phyloP scores from a whole-genome alignment of 2,329 filamentous ascomycete genomes.

The Ophiocordyceps polyrhachis-furcata region DNA sequence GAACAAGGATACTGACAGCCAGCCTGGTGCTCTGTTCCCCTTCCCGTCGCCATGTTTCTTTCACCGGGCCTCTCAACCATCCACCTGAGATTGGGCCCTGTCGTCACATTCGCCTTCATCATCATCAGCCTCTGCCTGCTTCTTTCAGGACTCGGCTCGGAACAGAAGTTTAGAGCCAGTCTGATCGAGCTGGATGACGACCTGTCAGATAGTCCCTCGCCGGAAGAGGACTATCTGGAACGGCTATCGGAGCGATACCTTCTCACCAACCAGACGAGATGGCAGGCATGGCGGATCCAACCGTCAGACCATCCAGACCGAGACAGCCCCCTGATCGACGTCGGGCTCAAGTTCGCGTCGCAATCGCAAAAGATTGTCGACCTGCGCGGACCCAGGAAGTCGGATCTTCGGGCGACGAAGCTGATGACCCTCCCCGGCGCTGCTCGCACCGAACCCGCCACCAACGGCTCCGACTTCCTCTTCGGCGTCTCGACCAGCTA shows the following conservation, averaged over 20 bases:
- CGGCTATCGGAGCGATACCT: conserved; percentile 10
- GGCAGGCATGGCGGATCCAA: conserved; percentile 16
- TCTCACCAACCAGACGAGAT: conserved; percentile 14
- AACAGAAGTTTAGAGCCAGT: conserved; percentile 2
- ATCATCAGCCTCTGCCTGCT: conserved; percentile 12
- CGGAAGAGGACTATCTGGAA: conserved; percentile 15
- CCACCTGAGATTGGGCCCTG: conserved; percentile 7
- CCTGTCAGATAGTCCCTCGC: not conserved
- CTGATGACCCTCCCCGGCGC: conserved; percentile 16
- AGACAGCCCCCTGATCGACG: conserved; percentile 10
- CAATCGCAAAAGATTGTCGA: conserved; percentile 11
- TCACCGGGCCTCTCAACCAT: conserved; percentile 8
- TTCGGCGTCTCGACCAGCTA: conserved; percentile 26
- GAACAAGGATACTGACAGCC: not conserved
- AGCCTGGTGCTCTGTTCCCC: conserved; percentile 1
- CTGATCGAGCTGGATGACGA: conserved; percentile 3
- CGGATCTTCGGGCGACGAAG: conserved; percentile 11
- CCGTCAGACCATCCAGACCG: conserved; percentile 10
- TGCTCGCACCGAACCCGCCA: conserved; percentile 9
- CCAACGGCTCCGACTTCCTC: conserved; percentile 21
- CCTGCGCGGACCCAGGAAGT: conserved; percentile 7
- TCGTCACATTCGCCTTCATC: conserved; percentile 10
- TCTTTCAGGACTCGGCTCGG: conserved; percentile 3
- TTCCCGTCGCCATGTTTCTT: conserved; percentile 8
- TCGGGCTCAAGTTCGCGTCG: conserved; percentile 14